phyloP scores from a whole-genome alignment of 2,329 filamentous ascomycete species.

The Diplodia mutila region DNA sequence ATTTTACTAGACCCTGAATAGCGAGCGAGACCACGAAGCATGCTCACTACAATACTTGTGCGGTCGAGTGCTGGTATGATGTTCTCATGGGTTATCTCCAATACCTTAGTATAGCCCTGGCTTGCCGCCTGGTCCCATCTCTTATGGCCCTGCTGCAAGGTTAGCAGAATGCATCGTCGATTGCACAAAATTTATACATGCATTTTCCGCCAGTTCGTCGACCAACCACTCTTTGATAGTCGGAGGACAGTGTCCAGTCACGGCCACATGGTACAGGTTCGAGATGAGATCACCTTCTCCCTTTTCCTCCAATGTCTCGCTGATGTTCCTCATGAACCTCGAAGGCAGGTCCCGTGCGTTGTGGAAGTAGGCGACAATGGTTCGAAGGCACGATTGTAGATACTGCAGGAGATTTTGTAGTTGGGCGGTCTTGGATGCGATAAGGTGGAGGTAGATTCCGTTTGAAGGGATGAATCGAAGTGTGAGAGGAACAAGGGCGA shows the following conservation, averaged over 20 bases:
- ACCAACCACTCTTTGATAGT: conserved; percentile 85
- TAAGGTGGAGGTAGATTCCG: conserved; percentile 78
- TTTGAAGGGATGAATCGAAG: conserved; percentile 80
- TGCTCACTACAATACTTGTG: conserved; percentile 77
- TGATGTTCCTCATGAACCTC: conserved; percentile 76
- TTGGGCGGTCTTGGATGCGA: conserved; percentile 85
- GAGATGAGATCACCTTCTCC: conserved; percentile 69
- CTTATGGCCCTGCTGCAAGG: conserved; percentile 73
- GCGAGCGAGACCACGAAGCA: conserved; percentile 79
- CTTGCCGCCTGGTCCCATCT: conserved; percentile 90
- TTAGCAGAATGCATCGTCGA: not conserved
- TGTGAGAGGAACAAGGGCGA: conserved; percentile 67
- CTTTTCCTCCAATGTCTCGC: conserved; percentile 72
- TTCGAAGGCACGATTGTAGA: conserved; percentile 75
- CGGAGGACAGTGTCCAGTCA: conserved; percentile 78
- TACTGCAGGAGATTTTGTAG: conserved; percentile 87
- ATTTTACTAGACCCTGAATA: conserved; percentile 71
- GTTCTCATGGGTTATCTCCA: conserved; percentile 81
- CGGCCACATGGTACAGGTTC: conserved; percentile 80
- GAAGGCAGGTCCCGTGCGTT: conserved; percentile 77
- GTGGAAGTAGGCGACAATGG: conserved; percentile 82
- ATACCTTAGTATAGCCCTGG: conserved; percentile 75
- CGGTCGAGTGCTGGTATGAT: conserved; percentile 87
- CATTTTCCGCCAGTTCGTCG: conserved; percentile 78
- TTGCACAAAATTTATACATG: conserved; percentile 50